Base-by-base conservation (phyloP, 257 asterid genomes). In the Nicotiana otophora region DNA sequence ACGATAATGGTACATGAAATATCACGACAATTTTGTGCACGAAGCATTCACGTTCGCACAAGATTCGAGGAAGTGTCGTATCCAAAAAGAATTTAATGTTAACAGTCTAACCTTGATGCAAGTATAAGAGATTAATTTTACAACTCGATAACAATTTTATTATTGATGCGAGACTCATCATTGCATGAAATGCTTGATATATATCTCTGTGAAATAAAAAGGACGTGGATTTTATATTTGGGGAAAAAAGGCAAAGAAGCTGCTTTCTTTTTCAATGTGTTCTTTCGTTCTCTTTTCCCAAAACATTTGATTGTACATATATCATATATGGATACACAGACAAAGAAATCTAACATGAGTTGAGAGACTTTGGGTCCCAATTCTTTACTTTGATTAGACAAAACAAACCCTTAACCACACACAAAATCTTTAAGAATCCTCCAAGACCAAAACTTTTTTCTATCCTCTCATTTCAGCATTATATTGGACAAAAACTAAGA, bases 261-360 rank as follows among this genome's bases (percentile, higher is more conserved):
- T 26, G 12, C 63, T 51, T 48, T 74, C 63, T 53, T 55, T 72
- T 72, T 72, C 61, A 14, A 12, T 72, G 42, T 48, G 51, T 23
- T 26, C 39, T 48, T 48, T 48, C 5, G 9, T 20, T 7, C 58
- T 80, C 30, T 14, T 23, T 78, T 23, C 36, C 75, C 26, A 30
- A 26, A 79, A 79, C 36, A 26, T 36, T 79, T 61, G 75, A 79
- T 62, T 79, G 61, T 62, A 15, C 62, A 39, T 31, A 31, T 2
- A 31, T 31, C 26, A 23, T 23, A 23, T 23, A 23, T 23, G 54
- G 84, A 86, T 77, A 67, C 30, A 65, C 19, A 60, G 86, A 83
- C 88, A 86, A 60, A 76, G 33, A 83, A 86, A 86, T 86, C 88
- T 16, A 23, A 61, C 70, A 69, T 64, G 64, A 72, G 79, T 17